phyloP scores from a whole-genome alignment of 257 asterid species.

The Gentiana macrophylla region DNA sequence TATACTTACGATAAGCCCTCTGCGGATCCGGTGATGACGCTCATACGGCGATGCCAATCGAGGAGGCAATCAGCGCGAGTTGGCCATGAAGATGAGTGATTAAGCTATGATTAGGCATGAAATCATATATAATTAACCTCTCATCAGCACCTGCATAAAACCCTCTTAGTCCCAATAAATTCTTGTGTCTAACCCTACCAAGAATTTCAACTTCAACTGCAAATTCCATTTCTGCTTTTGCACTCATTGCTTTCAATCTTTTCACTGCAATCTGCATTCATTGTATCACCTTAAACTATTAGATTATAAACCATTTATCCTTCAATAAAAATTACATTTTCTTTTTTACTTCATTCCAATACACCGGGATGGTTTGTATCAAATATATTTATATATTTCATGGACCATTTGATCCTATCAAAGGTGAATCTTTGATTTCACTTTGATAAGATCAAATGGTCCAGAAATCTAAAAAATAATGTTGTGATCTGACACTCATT shows the following conservation, averaged over 20 bases:
- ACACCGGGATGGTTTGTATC: too few species aligned
- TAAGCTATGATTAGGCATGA: conserved; percentile 76
- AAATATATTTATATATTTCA: too few species aligned
- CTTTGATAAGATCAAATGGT: too few species aligned
- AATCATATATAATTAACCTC: conserved; percentile 68
- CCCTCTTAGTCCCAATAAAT: conserved; percentile 62
- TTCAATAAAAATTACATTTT: too few species aligned
- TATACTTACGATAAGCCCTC: conserved; percentile 49
- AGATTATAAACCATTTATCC: too few species aligned
- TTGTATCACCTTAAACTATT: not conserved
- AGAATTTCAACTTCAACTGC: conserved; percentile 80
- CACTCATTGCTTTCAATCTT: conserved; percentile 57
- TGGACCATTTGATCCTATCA: too few species aligned
- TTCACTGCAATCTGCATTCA: conserved; percentile 54
- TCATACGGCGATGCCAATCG: conserved; percentile 55
- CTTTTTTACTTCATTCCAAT: too few species aligned
- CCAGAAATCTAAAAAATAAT: too few species aligned
- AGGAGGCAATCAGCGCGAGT: conserved; percentile 38
- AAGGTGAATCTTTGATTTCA: too few species aligned
- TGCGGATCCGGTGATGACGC: conserved; percentile 53
- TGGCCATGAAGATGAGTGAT: conserved; percentile 61
- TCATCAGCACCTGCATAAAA: conserved; percentile 72
- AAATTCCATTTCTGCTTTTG: conserved; percentile 82
- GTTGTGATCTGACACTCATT: too few species aligned
- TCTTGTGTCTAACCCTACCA: conserved; percentile 69